Percentiles rank a stretch among this genome's conserved stretches.
Evolutionary conservation across 1,284 basidiomycete genomes (phyloP).

Genomic region (Sutorius eximius): DNA sequence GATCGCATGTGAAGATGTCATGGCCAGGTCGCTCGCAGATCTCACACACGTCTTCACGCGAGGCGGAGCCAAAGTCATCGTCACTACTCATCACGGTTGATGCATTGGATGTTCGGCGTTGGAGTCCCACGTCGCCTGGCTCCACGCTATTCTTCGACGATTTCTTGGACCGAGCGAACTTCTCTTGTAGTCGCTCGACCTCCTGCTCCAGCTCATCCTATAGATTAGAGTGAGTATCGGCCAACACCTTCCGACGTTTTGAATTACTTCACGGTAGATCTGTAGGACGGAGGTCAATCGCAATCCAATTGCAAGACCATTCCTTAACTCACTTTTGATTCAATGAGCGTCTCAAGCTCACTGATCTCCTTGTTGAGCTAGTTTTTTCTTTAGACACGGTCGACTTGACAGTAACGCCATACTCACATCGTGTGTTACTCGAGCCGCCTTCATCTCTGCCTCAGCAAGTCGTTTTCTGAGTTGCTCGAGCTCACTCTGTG

Average conservation of each 20-base stretch:
- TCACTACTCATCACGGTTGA: slow-evolving; percentile 25
- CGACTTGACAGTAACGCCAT: neutral
- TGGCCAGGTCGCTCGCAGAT: slow-evolving; percentile 82
- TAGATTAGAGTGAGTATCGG: slow-evolving; percentile 6
- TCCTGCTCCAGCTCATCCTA: slow-evolving; percentile 89
- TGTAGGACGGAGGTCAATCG: slow-evolving; percentile 32
- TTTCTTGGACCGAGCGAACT: slow-evolving; percentile 58
- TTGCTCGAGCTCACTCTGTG: slow-evolving; percentile 65
- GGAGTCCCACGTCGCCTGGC: slow-evolving; percentile 31
- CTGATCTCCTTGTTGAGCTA: slow-evolving; percentile 89
- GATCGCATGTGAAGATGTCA: slow-evolving; percentile 77
- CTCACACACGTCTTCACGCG: slow-evolving; percentile 61
- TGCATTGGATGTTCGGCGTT: slow-evolving; percentile 27
- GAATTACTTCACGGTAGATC: slow-evolving; percentile 82
- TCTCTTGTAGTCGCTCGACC: slow-evolving; percentile 72
- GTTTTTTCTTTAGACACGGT: slow-evolving; percentile 8
- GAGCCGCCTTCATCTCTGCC: slow-evolving; percentile 69
- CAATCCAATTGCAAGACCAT: neutral
- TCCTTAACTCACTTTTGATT: slow-evolving; percentile 67
- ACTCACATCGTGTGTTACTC: slow-evolving; percentile 69
- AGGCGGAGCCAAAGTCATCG: slow-evolving; percentile 17
- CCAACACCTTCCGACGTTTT: neutral
- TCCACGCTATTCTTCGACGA: slow-evolving; percentile 52
- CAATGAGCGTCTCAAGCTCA: slow-evolving; percentile 85
- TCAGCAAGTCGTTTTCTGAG: slow-evolving; percentile 68